These are phyloP conservation scores for Eucalyptus cloeziana DNA, from an alignment of 345 rosid species.

Conservation along the genomic window DNA sequence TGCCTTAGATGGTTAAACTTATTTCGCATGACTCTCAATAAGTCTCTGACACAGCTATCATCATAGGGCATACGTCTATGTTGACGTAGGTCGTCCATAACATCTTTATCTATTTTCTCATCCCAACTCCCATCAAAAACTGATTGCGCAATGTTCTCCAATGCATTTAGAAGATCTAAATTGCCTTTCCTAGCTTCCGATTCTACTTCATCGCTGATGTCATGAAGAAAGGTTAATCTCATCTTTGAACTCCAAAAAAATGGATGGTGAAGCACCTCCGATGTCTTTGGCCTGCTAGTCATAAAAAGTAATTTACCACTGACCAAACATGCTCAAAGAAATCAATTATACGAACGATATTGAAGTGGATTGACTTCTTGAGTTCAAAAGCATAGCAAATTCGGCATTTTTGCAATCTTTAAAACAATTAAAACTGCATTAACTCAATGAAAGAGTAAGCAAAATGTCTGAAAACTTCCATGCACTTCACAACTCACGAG, in stretches of 20 bases:
- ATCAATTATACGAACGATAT: background rate
- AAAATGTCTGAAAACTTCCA: no score
- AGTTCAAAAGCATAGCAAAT: background rate
- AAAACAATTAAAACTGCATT: no score
- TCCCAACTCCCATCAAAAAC: slow-evolving; percentile 85
- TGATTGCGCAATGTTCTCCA: slow-evolving; percentile 48
- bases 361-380: rapidly evolving
- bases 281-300: background rate
- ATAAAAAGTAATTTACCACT: no score
- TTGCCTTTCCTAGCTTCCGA: slow-evolving; percentile 35
- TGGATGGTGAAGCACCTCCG: background rate
- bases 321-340: background rate
- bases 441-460: background rate
- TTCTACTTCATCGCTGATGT: slow-evolving; percentile 73
- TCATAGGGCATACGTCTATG: slow-evolving; percentile 49
- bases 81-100: slow-evolving; percentile 51
- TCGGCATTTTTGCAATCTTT: no score
- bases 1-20: slow-evolving; percentile 73
- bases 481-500: background rate
- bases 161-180: slow-evolving; percentile 24
- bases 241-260: slow-evolving; percentile 57
- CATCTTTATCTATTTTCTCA: slow-evolving; percentile 57
- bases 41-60: slow-evolving; percentile 56
- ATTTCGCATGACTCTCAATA: slow-evolving; percentile 74
- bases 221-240: slow-evolving; percentile 74